phyloP scores from a whole-genome alignment of 2,329 filamentous ascomycete genomes.

The Coniochaeta hoffmannii region DNA sequence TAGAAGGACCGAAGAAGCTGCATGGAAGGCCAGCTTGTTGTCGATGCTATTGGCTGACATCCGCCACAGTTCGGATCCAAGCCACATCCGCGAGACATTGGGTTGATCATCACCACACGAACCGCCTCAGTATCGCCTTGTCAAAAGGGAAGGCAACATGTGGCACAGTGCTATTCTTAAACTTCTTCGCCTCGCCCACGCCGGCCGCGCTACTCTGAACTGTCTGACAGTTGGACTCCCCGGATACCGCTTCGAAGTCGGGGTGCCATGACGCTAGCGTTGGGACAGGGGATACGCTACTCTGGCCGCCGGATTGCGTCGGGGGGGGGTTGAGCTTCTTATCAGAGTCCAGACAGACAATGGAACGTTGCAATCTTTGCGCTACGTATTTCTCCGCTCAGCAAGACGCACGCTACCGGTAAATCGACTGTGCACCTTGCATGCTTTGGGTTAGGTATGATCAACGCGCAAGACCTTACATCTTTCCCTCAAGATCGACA shows the following conservation, averaged over 20 bases:
- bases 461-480: not conserved
- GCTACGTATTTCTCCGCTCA: not conserved
- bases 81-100: not conserved
- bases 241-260: too few species aligned
- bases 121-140: too few species aligned
- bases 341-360: conserved; percentile 3
- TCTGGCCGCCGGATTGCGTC: not conserved
- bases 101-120: not conserved
- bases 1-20: conserved; percentile 7
- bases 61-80: not conserved
- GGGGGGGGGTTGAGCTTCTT: not conserved
- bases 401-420: not conserved
- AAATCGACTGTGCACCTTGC: not conserved
- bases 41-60: not conserved
- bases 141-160: too few species aligned
- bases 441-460: not conserved
- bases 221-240: too few species aligned
- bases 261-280: too few species aligned
- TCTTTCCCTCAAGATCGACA: not conserved
- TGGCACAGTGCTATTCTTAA: too few species aligned
- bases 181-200: too few species aligned
- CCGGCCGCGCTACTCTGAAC: too few species aligned
- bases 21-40: not conserved
- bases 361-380: conserved; percentile 18
- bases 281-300: too few species aligned